These are phyloP conservation scores for Tuctoria greenei DNA, from an alignment of 176 grass and related monocot genomes.

Conservation along the genomic window DNA sequence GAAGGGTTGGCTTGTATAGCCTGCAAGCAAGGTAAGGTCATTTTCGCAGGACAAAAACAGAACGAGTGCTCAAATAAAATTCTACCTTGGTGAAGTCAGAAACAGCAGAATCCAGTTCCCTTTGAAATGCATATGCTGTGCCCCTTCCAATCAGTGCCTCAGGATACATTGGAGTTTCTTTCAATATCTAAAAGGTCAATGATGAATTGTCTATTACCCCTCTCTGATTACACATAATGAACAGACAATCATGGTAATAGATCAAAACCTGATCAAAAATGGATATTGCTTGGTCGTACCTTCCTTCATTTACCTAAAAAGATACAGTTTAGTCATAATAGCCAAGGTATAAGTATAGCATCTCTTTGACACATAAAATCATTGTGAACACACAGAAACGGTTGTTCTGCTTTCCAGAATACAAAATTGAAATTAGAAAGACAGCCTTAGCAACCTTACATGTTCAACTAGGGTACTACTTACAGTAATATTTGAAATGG, in stretches of 20 bases:
- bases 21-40: slow-evolving; percentile 43
- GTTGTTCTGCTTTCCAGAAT: slow-evolving; percentile 6
- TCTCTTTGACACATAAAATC: slow-evolving; percentile 25
- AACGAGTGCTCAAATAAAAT: slow-evolving; percentile 17
- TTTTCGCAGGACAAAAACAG: slow-evolving; percentile 16
- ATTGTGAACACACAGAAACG: background rate
- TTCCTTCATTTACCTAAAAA: slow-evolving; percentile 99
- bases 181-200: slow-evolving; percentile 66
- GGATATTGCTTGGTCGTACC: slow-evolving; percentile 87
- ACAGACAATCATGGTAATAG: slow-evolving; percentile 17
- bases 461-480: background rate
- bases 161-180: slow-evolving; percentile 90
- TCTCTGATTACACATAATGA: slow-evolving; percentile 31
- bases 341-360: slow-evolving; percentile 8
- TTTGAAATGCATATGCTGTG: slow-evolving; percentile 97
- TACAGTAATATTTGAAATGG: background rate
- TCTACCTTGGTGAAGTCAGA: slow-evolving; percentile 93
- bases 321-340: slow-evolving; percentile 15
- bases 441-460: background rate
- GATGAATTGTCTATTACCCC: slow-evolving; percentile 18
- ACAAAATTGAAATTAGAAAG: background rate
- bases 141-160: slow-evolving; percentile 99
- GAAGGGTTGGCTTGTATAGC: slow-evolving; percentile 88
- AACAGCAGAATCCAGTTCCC: slow-evolving; percentile 95
- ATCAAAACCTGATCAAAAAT: slow-evolving; percentile 90